These are phyloP conservation scores for Cladophialophora chaetospira DNA, from an alignment of 2,329 filamentous ascomycete genomes.

Conservation along the genomic window DNA sequence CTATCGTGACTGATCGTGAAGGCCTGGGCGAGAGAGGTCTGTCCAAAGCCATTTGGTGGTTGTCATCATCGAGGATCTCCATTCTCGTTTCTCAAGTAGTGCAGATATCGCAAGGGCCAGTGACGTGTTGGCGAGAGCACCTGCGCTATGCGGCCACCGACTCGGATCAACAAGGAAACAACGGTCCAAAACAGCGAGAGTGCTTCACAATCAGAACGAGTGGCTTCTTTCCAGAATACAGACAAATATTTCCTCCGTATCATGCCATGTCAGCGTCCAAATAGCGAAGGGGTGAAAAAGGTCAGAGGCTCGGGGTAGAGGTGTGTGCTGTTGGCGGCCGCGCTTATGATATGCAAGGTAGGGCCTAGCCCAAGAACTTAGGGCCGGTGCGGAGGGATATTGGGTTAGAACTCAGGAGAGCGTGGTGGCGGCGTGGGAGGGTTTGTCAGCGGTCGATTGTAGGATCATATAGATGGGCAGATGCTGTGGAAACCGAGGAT, in stretches of 20 bases:
- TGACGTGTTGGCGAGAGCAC: not conserved
- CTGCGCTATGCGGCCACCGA: constrained; percentile 4
- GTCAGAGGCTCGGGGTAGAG: constrained; percentile 15
- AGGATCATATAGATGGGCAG: not conserved
- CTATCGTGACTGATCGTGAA: constrained; percentile 27
- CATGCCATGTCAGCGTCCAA: constrained; percentile 21
- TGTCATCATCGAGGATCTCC: constrained; percentile 23
- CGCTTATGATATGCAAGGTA: constrained; percentile 23
- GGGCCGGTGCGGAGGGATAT: not conserved
- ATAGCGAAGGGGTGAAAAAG: not conserved
- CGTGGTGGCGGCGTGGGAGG: constrained; percentile 8
- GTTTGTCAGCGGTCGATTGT: constrained; percentile 3
- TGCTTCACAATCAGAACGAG: constrained; percentile 9
- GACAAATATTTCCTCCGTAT: constrained; percentile 1
- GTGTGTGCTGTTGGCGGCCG: constrained; percentile 19
- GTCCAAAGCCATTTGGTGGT: constrained; percentile 19
- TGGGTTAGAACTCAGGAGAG: not conserved
- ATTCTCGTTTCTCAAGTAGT: constrained; percentile 18
- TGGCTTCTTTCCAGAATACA: constrained; percentile 8
- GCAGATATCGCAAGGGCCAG: not conserved
- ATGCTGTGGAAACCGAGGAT: not conserved
- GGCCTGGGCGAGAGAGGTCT: constrained; percentile 32
- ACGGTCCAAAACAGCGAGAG: not conserved
- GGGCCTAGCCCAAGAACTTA: constrained; percentile 15
- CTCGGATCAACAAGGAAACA: not conserved